phyloP scores from a whole-genome alignment of 108 stramenopile genomes.

The Mediolabrus comicus region DNA sequence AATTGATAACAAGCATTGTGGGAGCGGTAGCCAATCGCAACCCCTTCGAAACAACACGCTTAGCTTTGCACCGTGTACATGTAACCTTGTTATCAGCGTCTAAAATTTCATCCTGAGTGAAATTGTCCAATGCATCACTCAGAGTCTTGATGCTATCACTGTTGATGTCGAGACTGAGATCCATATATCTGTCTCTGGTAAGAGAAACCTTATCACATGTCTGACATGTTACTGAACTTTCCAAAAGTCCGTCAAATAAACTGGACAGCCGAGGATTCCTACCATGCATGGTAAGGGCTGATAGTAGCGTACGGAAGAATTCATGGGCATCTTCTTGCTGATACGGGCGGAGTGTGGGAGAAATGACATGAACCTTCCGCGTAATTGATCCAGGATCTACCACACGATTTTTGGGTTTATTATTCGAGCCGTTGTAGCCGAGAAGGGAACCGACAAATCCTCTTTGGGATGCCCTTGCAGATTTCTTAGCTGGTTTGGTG shows the following conservation, averaged over 20 bases:
- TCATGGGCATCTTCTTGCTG: constrained; percentile 92
- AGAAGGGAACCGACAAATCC: constrained; percentile 14
- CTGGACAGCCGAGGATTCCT: constrained; percentile 75
- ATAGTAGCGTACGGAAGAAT: constrained; percentile 76
- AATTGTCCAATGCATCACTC: constrained; percentile 66
- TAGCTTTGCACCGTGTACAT: constrained; percentile 64
- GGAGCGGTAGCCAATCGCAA: constrained; percentile 81
- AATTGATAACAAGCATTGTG: constrained; percentile 79
- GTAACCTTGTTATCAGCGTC: constrained; percentile 76
- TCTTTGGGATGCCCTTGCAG: background rate
- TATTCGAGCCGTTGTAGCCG: background rate
- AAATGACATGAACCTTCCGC: constrained; percentile 75
- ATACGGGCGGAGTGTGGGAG: constrained; percentile 69
- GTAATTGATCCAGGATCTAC: constrained; percentile 83
- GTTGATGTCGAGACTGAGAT: constrained; percentile 79
- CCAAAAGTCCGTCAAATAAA: constrained; percentile 87
- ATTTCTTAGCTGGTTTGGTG: constrained; percentile 27
- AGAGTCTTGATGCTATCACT: constrained; percentile 53
- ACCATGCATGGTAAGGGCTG: constrained; percentile 84
- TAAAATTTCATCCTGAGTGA: constrained; percentile 73
- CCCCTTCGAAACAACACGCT: constrained; percentile 76
- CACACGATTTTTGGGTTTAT: constrained; percentile 21
- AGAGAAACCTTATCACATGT: constrained; percentile 66
- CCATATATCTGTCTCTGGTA: constrained; percentile 88
- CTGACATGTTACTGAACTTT: constrained; percentile 81